phyloP scores from a whole-genome alignment of 177 flowering plant species.

The Vitis hybrid region DNA sequence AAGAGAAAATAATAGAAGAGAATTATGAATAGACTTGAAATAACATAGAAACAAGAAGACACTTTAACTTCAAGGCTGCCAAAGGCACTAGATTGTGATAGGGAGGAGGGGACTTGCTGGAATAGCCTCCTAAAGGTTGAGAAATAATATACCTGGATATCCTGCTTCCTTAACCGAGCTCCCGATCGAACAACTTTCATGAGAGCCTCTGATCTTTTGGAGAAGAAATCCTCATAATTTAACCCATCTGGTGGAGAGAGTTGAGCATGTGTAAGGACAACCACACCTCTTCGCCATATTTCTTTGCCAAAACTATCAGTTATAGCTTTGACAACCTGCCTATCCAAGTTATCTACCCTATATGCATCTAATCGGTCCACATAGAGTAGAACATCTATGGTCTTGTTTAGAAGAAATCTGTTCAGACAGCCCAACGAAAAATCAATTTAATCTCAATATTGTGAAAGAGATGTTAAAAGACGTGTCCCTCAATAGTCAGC shows the following conservation, averaged over 20 bases:
- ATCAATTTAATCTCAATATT: background rate
- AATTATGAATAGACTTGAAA: background rate
- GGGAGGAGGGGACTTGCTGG: too few species aligned
- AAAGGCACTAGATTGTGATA: too few species aligned
- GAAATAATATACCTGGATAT: conserved; percentile 36
- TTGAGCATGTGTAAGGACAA: conserved; percentile 95
- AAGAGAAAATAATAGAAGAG: too few species aligned
- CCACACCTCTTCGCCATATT: conserved; percentile 78
- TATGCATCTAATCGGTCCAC: conserved; percentile 96
- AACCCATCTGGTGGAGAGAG: conserved; percentile 93
- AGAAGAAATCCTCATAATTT: conserved; percentile 69
- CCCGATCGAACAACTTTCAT: conserved; percentile 68
- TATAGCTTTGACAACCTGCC: conserved; percentile 78
- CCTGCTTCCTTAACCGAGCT: conserved; percentile 55
- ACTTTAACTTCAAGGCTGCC: too few species aligned
- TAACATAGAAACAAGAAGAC: too few species aligned
- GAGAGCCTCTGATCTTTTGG: conserved; percentile 81
- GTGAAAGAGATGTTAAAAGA: too few species aligned
- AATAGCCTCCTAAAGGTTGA: background rate
- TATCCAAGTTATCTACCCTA: conserved; percentile 92
- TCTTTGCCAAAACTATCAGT: conserved; percentile 81
- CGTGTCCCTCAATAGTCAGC: too few species aligned
- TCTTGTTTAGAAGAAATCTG: conserved; percentile 92
- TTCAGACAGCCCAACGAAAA: conserved; percentile 3
- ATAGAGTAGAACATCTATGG: conserved; percentile 89